Evolutionary conservation across 1,284 basidiomycete genomes (phyloP).

Genomic region (Somion occarium): DNA sequence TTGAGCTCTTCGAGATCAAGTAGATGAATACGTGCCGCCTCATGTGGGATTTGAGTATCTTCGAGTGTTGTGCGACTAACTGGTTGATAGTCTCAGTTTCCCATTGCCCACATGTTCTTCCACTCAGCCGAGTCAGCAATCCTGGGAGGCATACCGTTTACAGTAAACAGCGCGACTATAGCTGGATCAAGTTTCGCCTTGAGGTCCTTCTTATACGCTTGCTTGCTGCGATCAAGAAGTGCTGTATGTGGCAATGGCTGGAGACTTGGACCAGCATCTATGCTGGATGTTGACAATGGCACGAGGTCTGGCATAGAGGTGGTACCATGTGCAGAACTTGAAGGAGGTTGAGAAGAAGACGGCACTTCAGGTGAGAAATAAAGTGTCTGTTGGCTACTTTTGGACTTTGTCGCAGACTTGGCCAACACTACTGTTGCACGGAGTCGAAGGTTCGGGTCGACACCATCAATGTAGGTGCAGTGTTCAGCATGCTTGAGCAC

Average conservation of each 20-base stretch:
- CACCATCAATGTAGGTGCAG: neutral
- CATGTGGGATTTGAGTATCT: neutral
- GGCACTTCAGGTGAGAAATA: neutral
- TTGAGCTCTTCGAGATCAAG: slow-evolving; percentile 9
- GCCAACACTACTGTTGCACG: neutral
- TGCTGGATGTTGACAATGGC: too few species aligned
- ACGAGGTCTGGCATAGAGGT: too few species aligned
- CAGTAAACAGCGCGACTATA: neutral
- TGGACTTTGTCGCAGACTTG: too few species aligned
- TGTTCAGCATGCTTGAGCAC: slow-evolving; percentile 4
- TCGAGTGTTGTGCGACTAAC: neutral
- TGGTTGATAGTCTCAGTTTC: neutral
- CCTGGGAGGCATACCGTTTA: neutral
- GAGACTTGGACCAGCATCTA: neutral
- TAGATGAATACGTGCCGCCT: neutral
- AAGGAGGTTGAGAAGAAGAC: neutral
- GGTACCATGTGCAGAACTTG: neutral
- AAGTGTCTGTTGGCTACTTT: too few species aligned
- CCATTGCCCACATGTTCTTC: neutral
- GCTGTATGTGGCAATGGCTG: neutral
- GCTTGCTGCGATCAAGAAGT: neutral
- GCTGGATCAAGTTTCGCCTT: neutral
- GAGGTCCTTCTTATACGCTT: neutral
- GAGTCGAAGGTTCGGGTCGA: too few species aligned
- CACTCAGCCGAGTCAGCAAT: neutral